Evolutionary conservation across 192 early-diverging fungal species (phyloP).

Genomic region (Entomortierella chlamydospora): DNA sequence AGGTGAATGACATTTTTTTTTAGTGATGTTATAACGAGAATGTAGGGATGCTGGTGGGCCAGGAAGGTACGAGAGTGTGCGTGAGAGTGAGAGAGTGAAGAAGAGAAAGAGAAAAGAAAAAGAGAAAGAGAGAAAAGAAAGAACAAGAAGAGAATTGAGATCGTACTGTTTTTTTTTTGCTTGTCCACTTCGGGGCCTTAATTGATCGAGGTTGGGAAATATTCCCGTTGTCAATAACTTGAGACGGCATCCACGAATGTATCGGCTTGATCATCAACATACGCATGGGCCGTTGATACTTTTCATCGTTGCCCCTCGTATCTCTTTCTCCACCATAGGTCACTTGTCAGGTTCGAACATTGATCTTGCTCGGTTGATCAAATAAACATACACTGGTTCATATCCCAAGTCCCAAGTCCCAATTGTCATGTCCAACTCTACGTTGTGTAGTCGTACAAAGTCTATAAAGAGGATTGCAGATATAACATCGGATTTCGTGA

Average conservation of each 20-base stretch:
- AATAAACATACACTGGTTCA: no score
- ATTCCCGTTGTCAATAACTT: neutral
- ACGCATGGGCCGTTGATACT: no score
- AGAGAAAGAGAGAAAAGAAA: slow-evolving; percentile 8
- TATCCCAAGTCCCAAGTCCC: no score
- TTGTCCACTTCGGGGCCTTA: slow-evolving; percentile 8
- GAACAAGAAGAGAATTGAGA: neutral
- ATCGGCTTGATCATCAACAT: neutral
- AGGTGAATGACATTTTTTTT: slow-evolving; percentile 36
- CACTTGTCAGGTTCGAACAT: no score
- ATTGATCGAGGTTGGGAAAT: neutral
- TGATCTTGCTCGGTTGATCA: no score
- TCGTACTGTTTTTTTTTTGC: neutral
- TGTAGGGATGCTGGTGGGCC: neutral
- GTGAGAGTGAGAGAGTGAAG: neutral
- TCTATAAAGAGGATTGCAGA: no score
- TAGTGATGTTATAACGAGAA: neutral
- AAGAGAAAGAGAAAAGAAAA: slow-evolving; percentile 2
- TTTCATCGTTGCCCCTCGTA: no score
- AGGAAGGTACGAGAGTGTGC: neutral
- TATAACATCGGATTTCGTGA: no score
- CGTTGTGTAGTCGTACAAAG: no score
- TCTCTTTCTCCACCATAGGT: no score
- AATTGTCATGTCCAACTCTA: no score
- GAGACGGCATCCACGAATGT: no score